Evolutionary conservation across 345 rosid genomes (phyloP).

Genomic region (Eucalyptus regnans): DNA sequence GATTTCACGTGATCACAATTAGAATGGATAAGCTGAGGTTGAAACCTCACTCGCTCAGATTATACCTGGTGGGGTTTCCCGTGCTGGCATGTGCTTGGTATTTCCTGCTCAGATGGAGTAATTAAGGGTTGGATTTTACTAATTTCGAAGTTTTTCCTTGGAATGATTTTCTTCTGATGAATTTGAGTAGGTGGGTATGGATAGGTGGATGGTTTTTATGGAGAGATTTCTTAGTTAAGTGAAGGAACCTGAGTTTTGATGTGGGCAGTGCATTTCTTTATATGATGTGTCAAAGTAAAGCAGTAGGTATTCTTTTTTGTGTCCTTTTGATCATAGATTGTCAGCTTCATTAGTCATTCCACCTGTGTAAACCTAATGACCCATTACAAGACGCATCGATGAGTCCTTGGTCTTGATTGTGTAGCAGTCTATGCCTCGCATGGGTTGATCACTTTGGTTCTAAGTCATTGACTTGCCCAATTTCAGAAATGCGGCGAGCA

Average conservation of each 20-base stretch:
- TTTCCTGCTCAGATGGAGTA: neutral
- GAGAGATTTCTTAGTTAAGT: neutral
- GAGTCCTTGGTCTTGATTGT: neutral
- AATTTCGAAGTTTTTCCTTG: neutral
- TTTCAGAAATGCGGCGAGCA: constrained; percentile 63
- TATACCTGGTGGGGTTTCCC: neutral
- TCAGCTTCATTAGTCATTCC: neutral
- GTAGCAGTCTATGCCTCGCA: neutral
- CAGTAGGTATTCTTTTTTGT: neutral
- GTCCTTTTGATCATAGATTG: neutral
- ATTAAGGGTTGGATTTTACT: neutral
- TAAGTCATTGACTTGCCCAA: neutral
- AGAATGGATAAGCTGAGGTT: neutral
- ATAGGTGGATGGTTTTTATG: neutral
- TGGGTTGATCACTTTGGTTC: neutral
- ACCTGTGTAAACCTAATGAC: neutral
- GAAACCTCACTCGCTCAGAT: neutral
- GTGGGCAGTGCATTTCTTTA: neutral
- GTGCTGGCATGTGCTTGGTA: neutral
- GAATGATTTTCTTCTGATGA: neutral
- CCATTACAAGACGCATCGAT: neutral
- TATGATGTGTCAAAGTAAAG: neutral
- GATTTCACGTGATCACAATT: neutral
- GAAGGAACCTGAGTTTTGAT: neutral
- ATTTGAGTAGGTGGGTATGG: neutral